A percentile compares a stretch with the other conserved stretches of the same genome.
Conservation (phyloP, 352 stramenopile genomes). For the Phytopythium chamaehyphon region DNA sequence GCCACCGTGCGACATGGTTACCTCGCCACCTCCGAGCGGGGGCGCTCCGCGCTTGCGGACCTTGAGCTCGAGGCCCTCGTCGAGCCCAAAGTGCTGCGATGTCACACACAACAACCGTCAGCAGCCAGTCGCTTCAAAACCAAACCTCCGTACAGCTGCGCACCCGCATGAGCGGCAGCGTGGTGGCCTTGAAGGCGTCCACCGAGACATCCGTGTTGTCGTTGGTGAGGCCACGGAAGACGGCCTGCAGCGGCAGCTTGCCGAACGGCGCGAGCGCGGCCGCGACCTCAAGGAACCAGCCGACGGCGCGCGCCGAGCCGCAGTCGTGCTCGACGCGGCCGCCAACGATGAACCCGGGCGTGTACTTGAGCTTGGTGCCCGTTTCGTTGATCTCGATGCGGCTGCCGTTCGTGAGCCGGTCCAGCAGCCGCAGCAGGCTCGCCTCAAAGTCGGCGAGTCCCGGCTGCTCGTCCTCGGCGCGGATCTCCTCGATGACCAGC, state of each 20-base stretch:
- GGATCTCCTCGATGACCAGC: slow-evolving; percentile 95
- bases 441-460: slow-evolving; percentile 96
- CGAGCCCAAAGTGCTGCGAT: slow-evolving; percentile 91
- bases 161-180: slow-evolving; percentile 90
- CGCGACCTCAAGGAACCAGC: slow-evolving; percentile 98
- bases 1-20: not conserved
- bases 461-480: slow-evolving; percentile 91
- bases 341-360: slow-evolving; percentile 94
- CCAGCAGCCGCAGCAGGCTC: slow-evolving; percentile 95
- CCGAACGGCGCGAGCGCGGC: slow-evolving; percentile 96
- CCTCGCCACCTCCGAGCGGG: slow-evolving; percentile 72
- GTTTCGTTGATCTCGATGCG: slow-evolving; percentile 99
- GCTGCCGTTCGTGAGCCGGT: slow-evolving; percentile 96
- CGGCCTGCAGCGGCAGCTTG: slow-evolving; percentile 93
- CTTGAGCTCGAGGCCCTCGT: slow-evolving; percentile 81
- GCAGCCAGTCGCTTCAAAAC: not conserved
- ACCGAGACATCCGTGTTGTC: slow-evolving; percentile 88
- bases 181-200: slow-evolving; percentile 94
- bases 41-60: slow-evolving; percentile 92
- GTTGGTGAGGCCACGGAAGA: slow-evolving; percentile 96
- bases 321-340: slow-evolving; percentile 96
- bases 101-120: not conserved
- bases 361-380: slow-evolving; percentile 96
- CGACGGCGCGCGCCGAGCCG: slow-evolving; percentile 86
- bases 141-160: too few species aligned